A percentile compares a stretch with the other conserved stretches of the same genome.
phyloP scores from a whole-genome alignment of 305 asterid genomes.

The Solanum hybrid region DNA sequence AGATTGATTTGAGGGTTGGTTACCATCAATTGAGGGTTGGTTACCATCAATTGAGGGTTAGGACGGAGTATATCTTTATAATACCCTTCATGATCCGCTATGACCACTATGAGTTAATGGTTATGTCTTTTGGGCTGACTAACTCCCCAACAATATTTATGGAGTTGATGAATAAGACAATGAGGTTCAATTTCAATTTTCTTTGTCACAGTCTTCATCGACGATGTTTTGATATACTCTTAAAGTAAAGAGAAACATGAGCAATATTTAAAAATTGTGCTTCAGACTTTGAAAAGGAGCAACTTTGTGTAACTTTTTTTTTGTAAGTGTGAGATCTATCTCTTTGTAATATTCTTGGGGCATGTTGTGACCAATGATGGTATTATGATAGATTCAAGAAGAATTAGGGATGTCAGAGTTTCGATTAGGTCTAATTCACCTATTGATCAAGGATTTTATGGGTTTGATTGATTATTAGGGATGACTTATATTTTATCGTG shows the following conservation, averaged over 20 bases:
- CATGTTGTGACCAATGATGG: not conserved
- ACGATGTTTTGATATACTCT: not conserved
- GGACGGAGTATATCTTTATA: too few relatives aligned
- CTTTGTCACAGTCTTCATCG: not conserved
- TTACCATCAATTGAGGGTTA: too few relatives aligned
- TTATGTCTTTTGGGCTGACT: not conserved
- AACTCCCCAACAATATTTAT: not conserved
- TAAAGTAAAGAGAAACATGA: not conserved
- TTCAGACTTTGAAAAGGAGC: not conserved
- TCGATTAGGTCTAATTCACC: not conserved
- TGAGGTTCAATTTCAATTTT: not conserved
- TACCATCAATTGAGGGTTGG: not conserved
- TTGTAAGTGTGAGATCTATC: not conserved
- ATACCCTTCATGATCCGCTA: not conserved
- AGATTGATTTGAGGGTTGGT: not conserved
- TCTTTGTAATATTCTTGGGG: not conserved
- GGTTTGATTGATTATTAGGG: not conserved
- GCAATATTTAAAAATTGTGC: not conserved
- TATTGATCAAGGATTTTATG: not conserved
- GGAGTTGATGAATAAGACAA: not conserved
- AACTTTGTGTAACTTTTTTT: too few relatives aligned
- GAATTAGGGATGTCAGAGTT: not conserved
- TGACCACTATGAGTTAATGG: not conserved
- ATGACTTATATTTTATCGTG: too few relatives aligned
- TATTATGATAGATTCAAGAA: not conserved